Evolutionary conservation across 169 alveolate species (phyloP).

Genomic region (Plasmodium adleri): DNA sequence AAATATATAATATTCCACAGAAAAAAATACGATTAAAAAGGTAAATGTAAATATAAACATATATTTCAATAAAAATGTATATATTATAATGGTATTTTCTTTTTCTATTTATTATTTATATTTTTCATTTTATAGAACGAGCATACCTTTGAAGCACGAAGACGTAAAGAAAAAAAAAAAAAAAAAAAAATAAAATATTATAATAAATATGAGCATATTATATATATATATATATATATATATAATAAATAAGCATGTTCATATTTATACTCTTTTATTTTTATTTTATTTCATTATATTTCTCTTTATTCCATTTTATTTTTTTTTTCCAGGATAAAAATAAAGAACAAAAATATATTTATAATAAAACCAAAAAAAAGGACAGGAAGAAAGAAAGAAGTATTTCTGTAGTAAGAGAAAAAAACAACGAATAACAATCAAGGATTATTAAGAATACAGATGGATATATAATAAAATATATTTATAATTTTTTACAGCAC

Average conservation of each 20-base stretch:
- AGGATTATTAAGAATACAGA: no score
- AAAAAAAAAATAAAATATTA: neutral
- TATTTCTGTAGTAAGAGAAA: no score
- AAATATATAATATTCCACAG: slow-evolving; percentile 30
- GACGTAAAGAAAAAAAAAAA: slow-evolving; percentile 11
- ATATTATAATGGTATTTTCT: no score
- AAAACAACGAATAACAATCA: no score
- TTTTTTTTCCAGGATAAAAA: neutral
- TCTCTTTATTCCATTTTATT: neutral
- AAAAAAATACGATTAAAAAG: slow-evolving; percentile 63
- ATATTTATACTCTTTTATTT: neutral
- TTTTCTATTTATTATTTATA: no score
- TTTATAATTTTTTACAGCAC: no score
- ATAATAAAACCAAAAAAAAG: slow-evolving; percentile 1
- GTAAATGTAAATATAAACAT: neutral
- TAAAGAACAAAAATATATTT: neutral
- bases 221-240: no score
- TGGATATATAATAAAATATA: no score
- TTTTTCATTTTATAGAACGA: slow-evolving; percentile 37
- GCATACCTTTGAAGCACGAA: slow-evolving; percentile 20
- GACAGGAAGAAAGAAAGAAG: neutral
- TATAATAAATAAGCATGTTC: no score
- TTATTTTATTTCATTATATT: neutral
- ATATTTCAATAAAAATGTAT: neutral
- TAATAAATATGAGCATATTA: neutral